Conservation (phyloP, 2,329 filamentous ascomycete genomes). For the Aphanoascus verrucosus region DNA sequence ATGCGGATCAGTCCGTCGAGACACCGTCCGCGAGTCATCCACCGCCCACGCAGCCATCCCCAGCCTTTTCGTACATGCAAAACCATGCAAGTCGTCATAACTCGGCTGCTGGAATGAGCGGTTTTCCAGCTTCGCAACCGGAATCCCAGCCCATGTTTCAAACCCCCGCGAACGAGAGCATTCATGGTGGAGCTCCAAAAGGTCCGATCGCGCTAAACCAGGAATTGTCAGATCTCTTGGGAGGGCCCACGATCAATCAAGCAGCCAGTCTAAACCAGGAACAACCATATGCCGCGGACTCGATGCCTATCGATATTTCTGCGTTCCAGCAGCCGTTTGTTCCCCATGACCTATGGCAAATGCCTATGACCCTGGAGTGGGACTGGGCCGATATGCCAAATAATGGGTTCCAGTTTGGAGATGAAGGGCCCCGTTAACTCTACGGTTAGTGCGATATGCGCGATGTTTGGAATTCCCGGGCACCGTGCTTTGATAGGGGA, state of each 20-base stretch:
- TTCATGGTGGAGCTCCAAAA: conserved; percentile 2
- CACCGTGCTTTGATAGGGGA: neutral
- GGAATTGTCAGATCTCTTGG: conserved; percentile 26
- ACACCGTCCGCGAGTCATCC: neutral
- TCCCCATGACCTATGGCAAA: conserved; percentile 85
- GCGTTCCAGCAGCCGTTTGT: conserved; percentile 75
- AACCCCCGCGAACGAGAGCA: neutral
- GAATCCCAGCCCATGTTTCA: conserved; percentile 7
- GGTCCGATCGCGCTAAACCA: conserved; percentile 10
- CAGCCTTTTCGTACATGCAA: conserved; percentile 5
- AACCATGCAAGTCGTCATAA: neutral
- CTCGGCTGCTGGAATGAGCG: conserved; percentile 1
- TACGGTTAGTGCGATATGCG: neutral
- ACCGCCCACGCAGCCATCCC: conserved; percentile 4
- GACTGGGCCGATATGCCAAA: conserved; percentile 48
- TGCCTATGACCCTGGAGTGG: conserved; percentile 95
- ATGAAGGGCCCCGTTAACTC: neutral
- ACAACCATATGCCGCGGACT: conserved; percentile 22
- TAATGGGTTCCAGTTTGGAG: conserved; percentile 12
- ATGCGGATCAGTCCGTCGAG: neutral
- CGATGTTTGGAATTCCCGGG: neutral
- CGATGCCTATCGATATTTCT: conserved; percentile 28
- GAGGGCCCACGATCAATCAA: conserved; percentile 19
- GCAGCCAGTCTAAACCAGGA: conserved; percentile 5
- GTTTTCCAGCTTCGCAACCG: conserved; percentile 9